Percentiles rank a stretch among this genome's conserved stretches.
phyloP scores from a whole-genome alignment of 768 basidiomycete species.

The Tephrocybe sp. region DNA sequence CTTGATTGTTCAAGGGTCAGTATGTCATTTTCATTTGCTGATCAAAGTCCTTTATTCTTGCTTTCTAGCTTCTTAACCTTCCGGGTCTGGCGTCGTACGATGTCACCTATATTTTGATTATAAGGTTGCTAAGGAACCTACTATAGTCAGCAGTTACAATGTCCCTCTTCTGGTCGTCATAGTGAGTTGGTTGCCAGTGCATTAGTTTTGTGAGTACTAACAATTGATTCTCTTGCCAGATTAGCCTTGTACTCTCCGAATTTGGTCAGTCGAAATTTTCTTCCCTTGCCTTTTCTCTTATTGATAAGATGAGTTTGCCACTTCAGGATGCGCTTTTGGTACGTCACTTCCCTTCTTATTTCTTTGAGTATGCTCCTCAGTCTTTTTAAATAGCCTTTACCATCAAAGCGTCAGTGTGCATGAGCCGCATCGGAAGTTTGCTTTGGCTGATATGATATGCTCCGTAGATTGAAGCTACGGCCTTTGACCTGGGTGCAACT shows the following conservation, averaged over 20 bases:
- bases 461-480: slow-evolving; percentile 39
- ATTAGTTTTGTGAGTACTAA: not conserved
- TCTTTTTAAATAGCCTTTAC: slow-evolving; percentile 38
- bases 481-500: slow-evolving; percentile 49
- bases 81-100: slow-evolving; percentile 45
- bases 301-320: too few species aligned
- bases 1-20: too few species aligned
- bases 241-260: slow-evolving; percentile 45
- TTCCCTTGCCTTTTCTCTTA: not conserved
- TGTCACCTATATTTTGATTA: not conserved
- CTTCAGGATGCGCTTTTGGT: too few species aligned
- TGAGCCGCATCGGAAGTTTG: not conserved
- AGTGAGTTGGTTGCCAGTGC: slow-evolving; percentile 32
- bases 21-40: too few species aligned
- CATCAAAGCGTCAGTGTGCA: slow-evolving; percentile 39
- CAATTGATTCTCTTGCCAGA: slow-evolving; percentile 26
- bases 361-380: slow-evolving; percentile 1
- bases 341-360: too few species aligned
- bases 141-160: slow-evolving; percentile 51
- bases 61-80: too few species aligned
- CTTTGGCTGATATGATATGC: slow-evolving; percentile 2
- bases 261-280: slow-evolving; percentile 40
- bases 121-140: slow-evolving; percentile 6
- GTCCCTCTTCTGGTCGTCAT: slow-evolving; percentile 39
- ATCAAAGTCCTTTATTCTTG: too few species aligned